Base-by-base conservation (phyloP, 2,329 filamentous ascomycete species). In the Xylariales sp. region DNA sequence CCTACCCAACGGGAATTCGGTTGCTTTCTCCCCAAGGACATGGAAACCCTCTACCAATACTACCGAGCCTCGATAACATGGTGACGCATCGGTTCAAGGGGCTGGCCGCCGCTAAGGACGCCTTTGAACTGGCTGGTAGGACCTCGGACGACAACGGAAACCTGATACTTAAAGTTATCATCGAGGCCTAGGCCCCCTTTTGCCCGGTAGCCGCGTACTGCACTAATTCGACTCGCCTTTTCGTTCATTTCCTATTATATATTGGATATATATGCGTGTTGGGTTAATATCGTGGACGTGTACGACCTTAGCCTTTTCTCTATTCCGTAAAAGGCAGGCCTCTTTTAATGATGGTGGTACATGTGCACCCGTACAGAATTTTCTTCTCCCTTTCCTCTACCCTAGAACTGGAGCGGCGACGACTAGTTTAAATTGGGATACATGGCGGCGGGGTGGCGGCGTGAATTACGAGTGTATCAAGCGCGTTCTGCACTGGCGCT, bases 41-140 rank as follows among this genome's bases (percentile, higher is more conserved):
- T 46, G 79, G 78, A 2, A 74, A 77, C 3, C 78, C 78, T 45
- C 73, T 82, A 71, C 80, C 82, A 8, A 81, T 82, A 6, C 81
- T 91, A 23, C 90, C 90, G 0, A 87, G 86, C 70, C 85, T 93
- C 64, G 87, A 90, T 56, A 87, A 89, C 74, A 86, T 93, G 82
- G 87, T 93, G n/a, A 93, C 91, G 3, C 91, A 93, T 78, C 85
- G 88, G 6, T 91, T 90, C 78, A 86, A 85, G 69, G 91, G 91
- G 0, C 81, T 93, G 0, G 86, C 85, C 14, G 83, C 85, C 36
- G 89, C 88, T 6, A 84, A 85, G 64, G 82, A 85, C 52, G 91
- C 90, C 1, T 93, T 93, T 75, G 88, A 91, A 73, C 85, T 93
- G 76, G 91, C 91, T 1, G 86, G 88, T 14, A 87, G 87, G 74